Base-by-base conservation (phyloP, 805 yeast genomes). In the Starmerella stellata region DNA sequence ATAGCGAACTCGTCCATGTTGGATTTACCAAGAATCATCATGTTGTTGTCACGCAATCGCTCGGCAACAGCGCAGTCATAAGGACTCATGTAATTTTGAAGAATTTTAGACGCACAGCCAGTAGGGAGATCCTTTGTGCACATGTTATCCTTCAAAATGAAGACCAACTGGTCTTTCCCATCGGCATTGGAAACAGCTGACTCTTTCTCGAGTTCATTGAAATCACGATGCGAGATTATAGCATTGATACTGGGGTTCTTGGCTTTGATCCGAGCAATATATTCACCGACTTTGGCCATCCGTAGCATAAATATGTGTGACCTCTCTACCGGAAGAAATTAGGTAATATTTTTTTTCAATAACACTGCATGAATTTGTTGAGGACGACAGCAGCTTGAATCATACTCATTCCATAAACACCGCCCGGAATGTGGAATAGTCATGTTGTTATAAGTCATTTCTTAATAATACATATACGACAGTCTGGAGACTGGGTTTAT, bases 1-100 rank as follows among this genome's bases (percentile, higher is more conserved):
- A 90, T 90, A 2, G 94, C 99, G 61, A 90, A 90, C 59, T 90
- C 95, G 59, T 90, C 99, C 70, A 90, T 63, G 49, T 87, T 90
- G 2, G 92, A 69, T 56, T 87, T 90, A 0, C 95, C 98, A 1
- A 75, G 61, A 4, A 60, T 46, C 0, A 52, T 44, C 0, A 83
- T 81, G n/a, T 19, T 25, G 2, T 64, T 62, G 0, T 58, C 49
- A 7, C 65, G 55, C n/a, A 90, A 55, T 3, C 72, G 59, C 2
- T 56, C 47, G 0, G 72, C 72, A 2, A 75, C 78, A 0, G 95
- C 80, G 11, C 95, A 78, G 44, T 78, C 73, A 52, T 68, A 85
- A 1, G 96, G 96, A 18, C 93, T 73, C 2, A 47, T 51, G 53
- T 78, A 90, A 30, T 52, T 52, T 13, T 52, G 42, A 7, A 90